phyloP scores from a whole-genome alignment of 345 rosid genomes.

The Schrenkiella parvula region DNA sequence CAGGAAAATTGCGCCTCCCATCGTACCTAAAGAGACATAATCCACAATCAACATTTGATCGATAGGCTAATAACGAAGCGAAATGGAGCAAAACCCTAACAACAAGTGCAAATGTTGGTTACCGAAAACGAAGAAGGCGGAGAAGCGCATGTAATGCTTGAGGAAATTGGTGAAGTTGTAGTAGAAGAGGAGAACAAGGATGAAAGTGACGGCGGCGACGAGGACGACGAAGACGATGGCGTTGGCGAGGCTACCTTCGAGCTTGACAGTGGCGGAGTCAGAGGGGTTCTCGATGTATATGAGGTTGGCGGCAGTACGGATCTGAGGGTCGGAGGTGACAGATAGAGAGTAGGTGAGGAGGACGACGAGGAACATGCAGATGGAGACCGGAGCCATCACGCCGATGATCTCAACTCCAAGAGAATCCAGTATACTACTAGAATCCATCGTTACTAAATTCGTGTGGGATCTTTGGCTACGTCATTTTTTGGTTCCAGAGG shows the following conservation, averaged over 20 bases:
- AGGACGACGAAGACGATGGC: slow-evolving; percentile 80
- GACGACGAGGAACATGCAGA: slow-evolving; percentile 93
- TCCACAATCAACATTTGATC: neutral
- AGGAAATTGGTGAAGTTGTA: slow-evolving; percentile 85
- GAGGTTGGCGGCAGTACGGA: slow-evolving; percentile 95
- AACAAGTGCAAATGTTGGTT: neutral
- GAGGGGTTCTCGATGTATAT: slow-evolving; percentile 83
- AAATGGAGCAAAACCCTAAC: slow-evolving; percentile 1
- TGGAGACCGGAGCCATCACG: slow-evolving; percentile 90
- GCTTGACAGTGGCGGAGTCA: slow-evolving; percentile 68
- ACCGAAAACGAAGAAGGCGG: slow-evolving; percentile 83
- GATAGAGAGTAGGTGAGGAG: slow-evolving; percentile 87
- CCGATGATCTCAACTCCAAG: slow-evolving; percentile 92
- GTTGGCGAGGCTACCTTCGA: slow-evolving; percentile 82
- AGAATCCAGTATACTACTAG: slow-evolving; percentile 63
- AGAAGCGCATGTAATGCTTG: slow-evolving; percentile 95
- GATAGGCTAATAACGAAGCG: neutral
- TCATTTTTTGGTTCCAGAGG: slow-evolving; percentile 4
- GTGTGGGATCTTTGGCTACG: neutral
- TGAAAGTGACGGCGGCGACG: slow-evolving; percentile 73
- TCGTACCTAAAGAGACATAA: slow-evolving; percentile 43
- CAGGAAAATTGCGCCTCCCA: slow-evolving; percentile 90
- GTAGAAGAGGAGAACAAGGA: slow-evolving; percentile 84
- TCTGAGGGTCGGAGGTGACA: slow-evolving; percentile 48
- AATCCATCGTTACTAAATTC: slow-evolving; percentile 40